These are phyloP conservation scores for Vachellia collinsii DNA, from an alignment of 306 rosid genomes.

Conservation along the genomic window DNA sequence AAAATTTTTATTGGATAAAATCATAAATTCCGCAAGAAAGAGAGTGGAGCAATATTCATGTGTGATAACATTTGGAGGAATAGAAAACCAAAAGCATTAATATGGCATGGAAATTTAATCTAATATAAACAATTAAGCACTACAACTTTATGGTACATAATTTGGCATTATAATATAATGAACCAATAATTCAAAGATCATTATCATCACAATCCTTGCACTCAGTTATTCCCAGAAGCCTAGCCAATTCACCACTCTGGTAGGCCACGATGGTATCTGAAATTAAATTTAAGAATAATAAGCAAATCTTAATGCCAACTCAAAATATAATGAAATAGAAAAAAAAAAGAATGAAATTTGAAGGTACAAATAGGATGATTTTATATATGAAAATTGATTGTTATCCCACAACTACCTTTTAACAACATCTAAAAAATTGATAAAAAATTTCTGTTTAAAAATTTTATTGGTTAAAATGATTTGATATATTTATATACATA, in stretches of 20 bases:
- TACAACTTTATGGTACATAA: neutral
- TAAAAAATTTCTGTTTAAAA: no score
- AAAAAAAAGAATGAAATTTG: no score
- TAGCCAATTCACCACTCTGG: slow-evolving; percentile 65
- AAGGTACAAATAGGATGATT: neutral
- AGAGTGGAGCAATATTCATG: neutral
- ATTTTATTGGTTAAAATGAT: no score
- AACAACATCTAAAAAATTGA: no score
- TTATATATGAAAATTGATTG: no score
- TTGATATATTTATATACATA: no score
- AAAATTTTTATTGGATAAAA: neutral
- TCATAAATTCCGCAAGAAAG: neutral
- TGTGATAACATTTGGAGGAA: neutral
- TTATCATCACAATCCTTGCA: slow-evolving; percentile 43
- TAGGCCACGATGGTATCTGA: slow-evolving; percentile 73
- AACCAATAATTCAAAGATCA: slow-evolving; percentile 55
- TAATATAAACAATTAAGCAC: neutral
- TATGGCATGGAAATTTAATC: slow-evolving; percentile 22
- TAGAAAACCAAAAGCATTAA: slow-evolving; percentile 8
- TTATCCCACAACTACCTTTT: no score
- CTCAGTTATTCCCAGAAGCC: slow-evolving; percentile 63
- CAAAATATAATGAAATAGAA: neutral
- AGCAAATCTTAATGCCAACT: neutral
- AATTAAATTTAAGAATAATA: slow-evolving; percentile 11
- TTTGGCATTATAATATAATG: slow-evolving; percentile 12